A percentile compares a stretch with the other conserved stretches of the same genome.
Conservation (phyloP, 176 grass and related monocot genomes). For the Ampelocalamus luodianensis region DNA sequence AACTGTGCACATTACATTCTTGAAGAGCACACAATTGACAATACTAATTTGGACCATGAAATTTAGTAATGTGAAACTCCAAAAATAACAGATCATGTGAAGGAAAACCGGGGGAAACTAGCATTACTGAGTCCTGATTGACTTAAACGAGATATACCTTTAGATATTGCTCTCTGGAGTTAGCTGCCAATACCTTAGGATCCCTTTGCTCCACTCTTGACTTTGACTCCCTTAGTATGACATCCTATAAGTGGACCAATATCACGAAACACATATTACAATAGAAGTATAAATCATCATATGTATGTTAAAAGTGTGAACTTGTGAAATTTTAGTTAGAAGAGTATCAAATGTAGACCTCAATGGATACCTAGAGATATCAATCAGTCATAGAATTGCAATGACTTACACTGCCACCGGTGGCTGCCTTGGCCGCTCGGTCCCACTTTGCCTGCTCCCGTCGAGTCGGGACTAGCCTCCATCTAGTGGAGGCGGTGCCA, state of each 20-base stretch:
- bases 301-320: not conserved
- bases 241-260: constrained; percentile 63
- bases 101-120: constrained; percentile 7
- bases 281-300: not conserved
- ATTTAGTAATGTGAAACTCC: not conserved
- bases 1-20: constrained; percentile 10
- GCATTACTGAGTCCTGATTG: not conserved
- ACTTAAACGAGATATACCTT: constrained; percentile 56
- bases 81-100: not conserved
- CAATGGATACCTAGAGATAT: not conserved
- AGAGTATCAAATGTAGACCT: not conserved
- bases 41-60: not conserved
- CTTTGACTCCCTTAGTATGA: constrained; percentile 83
- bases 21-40: not conserved
- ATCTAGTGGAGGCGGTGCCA: constrained; percentile 53
- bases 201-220: constrained; percentile 67
- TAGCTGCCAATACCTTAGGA: constrained; percentile 72
- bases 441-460: constrained; percentile 88
- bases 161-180: constrained; percentile 66
- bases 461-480: constrained; percentile 90
- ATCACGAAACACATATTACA: not conserved
- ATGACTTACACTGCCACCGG: constrained; percentile 75
- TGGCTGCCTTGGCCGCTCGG: constrained; percentile 72
- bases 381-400: constrained; percentile 2
- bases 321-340: not conserved